Evolutionary conservation across 2,329 filamentous ascomycete genomes (phyloP).

Genomic region (Penicillium verrucosum): DNA sequence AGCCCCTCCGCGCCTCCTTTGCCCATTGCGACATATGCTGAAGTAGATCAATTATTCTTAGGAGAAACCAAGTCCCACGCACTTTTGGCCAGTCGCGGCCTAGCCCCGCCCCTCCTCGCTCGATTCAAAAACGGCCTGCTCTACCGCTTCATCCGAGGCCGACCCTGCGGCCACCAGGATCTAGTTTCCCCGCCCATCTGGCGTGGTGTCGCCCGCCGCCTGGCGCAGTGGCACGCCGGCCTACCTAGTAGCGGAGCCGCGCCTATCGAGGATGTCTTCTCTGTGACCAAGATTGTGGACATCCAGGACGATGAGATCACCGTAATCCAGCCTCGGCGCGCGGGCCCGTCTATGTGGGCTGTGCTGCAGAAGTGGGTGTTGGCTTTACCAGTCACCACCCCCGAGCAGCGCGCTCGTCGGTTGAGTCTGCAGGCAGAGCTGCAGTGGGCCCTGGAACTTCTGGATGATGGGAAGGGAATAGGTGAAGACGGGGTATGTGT

Average conservation of each 20-base stretch:
- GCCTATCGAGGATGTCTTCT: slow-evolving; percentile 14
- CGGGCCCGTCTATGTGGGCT: slow-evolving; percentile 85
- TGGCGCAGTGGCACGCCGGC: slow-evolving; percentile 89
- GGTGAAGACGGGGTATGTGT: slow-evolving; percentile 65
- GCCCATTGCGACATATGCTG: slow-evolving; percentile 37
- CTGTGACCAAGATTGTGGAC: slow-evolving; percentile 14
- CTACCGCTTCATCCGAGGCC: slow-evolving; percentile 84
- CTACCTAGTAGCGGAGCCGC: slow-evolving; percentile 54
- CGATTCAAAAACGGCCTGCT: slow-evolving; percentile 95
- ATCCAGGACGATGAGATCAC: slow-evolving; percentile 17
- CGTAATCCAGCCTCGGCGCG: slow-evolving; percentile 47
- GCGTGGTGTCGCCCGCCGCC: slow-evolving; percentile 73
- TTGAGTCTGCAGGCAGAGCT: slow-evolving; percentile 71
- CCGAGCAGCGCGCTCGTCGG: slow-evolving; percentile 65
- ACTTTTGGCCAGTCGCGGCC: slow-evolving; percentile 74
- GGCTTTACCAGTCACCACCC: slow-evolving; percentile 72
- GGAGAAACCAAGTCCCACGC: slow-evolving; percentile 70
- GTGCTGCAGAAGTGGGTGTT: slow-evolving; percentile 95
- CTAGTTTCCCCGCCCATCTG: slow-evolving; percentile 73
- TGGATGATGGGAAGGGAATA: slow-evolving; percentile 74
- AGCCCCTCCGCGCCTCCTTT: slow-evolving; percentile 10
- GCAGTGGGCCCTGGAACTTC: slow-evolving; percentile 62
- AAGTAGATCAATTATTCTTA: slow-evolving; percentile 35
- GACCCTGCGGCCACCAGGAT: slow-evolving; percentile 75
- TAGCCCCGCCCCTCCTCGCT: slow-evolving; percentile 83